A percentile compares a stretch with the other conserved stretches of the same genome.
phyloP scores from a whole-genome alignment of 768 basidiomycete species.

The Hortiboletus campestris region DNA sequence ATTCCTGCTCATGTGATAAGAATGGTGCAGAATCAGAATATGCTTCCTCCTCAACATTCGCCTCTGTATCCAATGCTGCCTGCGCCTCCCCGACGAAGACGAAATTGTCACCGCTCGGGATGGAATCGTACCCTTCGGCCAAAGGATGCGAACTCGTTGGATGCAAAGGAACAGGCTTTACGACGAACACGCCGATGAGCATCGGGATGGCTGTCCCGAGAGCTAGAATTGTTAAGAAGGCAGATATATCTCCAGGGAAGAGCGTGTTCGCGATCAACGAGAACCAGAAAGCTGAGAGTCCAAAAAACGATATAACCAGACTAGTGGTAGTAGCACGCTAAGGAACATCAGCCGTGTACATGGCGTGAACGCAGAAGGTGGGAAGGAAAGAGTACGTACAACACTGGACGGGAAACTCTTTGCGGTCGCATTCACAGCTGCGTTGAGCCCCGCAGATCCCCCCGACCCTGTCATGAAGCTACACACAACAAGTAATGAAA shows the following conservation, averaged over 20 bases:
- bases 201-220: slow-evolving; percentile 79
- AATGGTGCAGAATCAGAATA: slow-evolving; percentile 22
- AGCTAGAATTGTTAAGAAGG: slow-evolving; percentile 72
- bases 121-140: slow-evolving; percentile 20
- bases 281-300: slow-evolving; percentile 89
- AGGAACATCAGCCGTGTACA: not conserved
- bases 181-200: slow-evolving; percentile 68
- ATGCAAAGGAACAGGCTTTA: slow-evolving; percentile 64
- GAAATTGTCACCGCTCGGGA: slow-evolving; percentile 15
- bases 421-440: slow-evolving; percentile 76
- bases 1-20: slow-evolving; percentile 19
- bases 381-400: slow-evolving; percentile 40
- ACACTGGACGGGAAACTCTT: slow-evolving; percentile 74
- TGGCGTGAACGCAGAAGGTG: not conserved
- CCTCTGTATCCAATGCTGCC: slow-evolving; percentile 4
- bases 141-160: slow-evolving; percentile 23
- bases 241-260: slow-evolving; percentile 76
- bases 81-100: slow-evolving; percentile 27
- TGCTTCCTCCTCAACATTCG: slow-evolving; percentile 14
- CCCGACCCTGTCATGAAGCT: slow-evolving; percentile 76
- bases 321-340: slow-evolving; percentile 79
- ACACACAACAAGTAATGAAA: slow-evolving; percentile 56
- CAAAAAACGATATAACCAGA: slow-evolving; percentile 82
- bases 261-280: slow-evolving; percentile 68
- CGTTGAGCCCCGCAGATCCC: slow-evolving; percentile 65